phyloP scores from a whole-genome alignment of 2,329 filamentous ascomycete genomes.

The Didymella pinodella region DNA sequence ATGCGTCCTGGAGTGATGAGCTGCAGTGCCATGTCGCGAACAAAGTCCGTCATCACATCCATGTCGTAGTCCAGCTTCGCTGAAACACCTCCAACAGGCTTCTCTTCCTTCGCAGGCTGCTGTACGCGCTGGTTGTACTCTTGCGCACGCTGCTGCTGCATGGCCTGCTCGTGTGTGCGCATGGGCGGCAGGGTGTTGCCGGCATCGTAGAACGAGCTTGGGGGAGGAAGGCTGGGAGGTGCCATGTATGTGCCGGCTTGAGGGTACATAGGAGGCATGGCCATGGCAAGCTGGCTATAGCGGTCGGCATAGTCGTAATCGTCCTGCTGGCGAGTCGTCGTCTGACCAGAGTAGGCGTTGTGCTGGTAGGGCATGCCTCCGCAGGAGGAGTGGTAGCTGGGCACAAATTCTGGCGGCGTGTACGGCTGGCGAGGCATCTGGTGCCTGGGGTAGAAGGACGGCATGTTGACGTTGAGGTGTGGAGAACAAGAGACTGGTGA shows the following conservation, averaged over 20 bases:
- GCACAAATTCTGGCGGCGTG: slow-evolving; percentile 59
- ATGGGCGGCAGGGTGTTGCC: slow-evolving; percentile 58
- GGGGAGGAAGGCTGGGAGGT: slow-evolving; percentile 46
- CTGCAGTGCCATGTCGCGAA: slow-evolving; percentile 84
- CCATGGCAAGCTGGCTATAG: slow-evolving; percentile 55
- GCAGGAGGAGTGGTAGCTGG: slow-evolving; percentile 55
- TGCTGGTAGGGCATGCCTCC: slow-evolving; percentile 57
- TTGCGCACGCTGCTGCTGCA: slow-evolving; percentile 53
- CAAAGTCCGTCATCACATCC: slow-evolving; percentile 94
- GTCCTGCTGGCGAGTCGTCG: slow-evolving; percentile 53
- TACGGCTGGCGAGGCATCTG: slow-evolving; percentile 54
- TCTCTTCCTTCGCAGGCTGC: slow-evolving; percentile 65
- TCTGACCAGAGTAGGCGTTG: slow-evolving; percentile 53
- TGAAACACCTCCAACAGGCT: slow-evolving; percentile 83
- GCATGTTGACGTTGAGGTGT: slow-evolving; percentile 55
- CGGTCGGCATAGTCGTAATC: slow-evolving; percentile 57
- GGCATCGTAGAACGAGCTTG: slow-evolving; percentile 55
- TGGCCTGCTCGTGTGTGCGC: slow-evolving; percentile 49
- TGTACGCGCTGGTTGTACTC: slow-evolving; percentile 49
- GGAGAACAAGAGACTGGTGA: slow-evolving; percentile 54
- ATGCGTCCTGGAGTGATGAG: slow-evolving; percentile 69
- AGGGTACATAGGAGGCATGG: slow-evolving; percentile 52
- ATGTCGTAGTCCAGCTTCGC: slow-evolving; percentile 96
- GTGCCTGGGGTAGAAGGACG: slow-evolving; percentile 59
- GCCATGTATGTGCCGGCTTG: slow-evolving; percentile 51